Base-by-base conservation (phyloP, 192 early-diverging fungal species). In the Coemansia sp. region DNA sequence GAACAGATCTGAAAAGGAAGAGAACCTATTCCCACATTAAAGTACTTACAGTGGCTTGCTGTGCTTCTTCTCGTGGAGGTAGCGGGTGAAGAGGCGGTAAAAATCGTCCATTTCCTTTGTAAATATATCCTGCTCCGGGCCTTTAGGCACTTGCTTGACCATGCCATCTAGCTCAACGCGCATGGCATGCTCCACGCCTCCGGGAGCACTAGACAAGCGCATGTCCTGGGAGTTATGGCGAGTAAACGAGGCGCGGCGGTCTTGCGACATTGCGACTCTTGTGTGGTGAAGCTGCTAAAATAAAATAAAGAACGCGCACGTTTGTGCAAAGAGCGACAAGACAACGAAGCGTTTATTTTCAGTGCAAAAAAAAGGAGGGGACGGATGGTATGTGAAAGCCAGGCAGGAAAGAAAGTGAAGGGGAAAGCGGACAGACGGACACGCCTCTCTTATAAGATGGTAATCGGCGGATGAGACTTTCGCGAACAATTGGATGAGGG, bases 31-130 rank as follows among this genome's bases (percentile, higher is more conserved):
- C 12, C 6, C 9, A 6, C 39, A 12, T 21, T 16, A 7, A 26
- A 14, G 8, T 67, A 83, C 81, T 83, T 83, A 83, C 81, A 83
- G 72, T 33, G 81, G 81, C 62, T 75, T 78, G 65, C 72, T 77
- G 60, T 83, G 76, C 76, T 83, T 83, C 76, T 83, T 83, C 60
- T 97, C 94, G 48, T 85, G 84, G 49, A 98, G 84, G 75, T 92
- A 99, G 58, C 98, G 91, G 43, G 83, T 89, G 77, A 93, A 93
- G 33, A 95, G 85, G 41, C 87, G 82, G 73, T 89, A 93, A 77
- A 94, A 95, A 75, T 88, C 88, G 66, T 92, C 92, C 93, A 94
- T 93, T 55, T 94, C 91, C 64, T 87, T 91, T 73, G 83, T 71
- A 67, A 92, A 93, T 62, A 69, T 76, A 55, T 72, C 71, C 65